Evolutionary conservation across 2,329 filamentous ascomycete genomes (phyloP).

Genomic region (Phyllachora maydis): DNA sequence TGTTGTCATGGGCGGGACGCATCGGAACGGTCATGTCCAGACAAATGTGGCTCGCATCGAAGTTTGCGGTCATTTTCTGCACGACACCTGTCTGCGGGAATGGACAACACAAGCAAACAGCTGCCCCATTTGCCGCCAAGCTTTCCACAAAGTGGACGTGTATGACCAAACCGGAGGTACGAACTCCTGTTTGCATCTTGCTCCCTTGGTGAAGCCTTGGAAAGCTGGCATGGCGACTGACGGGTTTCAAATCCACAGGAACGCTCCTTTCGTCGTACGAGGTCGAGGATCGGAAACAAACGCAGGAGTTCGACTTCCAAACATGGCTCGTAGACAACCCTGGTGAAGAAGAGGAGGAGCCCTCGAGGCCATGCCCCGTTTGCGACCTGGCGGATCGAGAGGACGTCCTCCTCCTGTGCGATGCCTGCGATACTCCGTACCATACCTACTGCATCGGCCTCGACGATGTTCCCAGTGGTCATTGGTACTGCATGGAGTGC

Average conservation of each 20-base stretch:
- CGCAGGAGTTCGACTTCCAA: conserved; percentile 70
- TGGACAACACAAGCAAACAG: conserved; percentile 97
- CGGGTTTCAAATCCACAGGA: conserved; percentile 17
- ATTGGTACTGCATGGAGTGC: conserved; percentile 89
- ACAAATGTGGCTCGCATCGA: conserved; percentile 36
- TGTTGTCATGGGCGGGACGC: too few species aligned
- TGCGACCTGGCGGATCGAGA: conserved; percentile 68
- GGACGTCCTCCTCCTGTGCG: conserved; percentile 72
- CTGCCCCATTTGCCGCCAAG: conserved; percentile 86
- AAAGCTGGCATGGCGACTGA: conserved; percentile 8
- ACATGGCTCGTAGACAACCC: conserved; percentile 50
- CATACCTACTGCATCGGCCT: conserved; percentile 85
- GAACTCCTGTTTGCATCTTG: conserved; percentile 10
- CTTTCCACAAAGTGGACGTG: conserved; percentile 79
- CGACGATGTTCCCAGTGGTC: conserved; percentile 50
- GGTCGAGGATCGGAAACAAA: conserved; percentile 72
- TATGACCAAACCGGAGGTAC: conserved; percentile 62
- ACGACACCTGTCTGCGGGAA: conserved; percentile 78
- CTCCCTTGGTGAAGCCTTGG: conserved; percentile 1
- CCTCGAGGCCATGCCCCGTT: conserved; percentile 57
- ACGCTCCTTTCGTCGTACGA: conserved; percentile 33
- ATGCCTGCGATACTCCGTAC: conserved; percentile 74
- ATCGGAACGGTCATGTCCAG: too few species aligned
- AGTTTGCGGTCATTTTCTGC: conserved; percentile 78
- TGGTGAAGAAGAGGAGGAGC: conserved; percentile 50